Evolutionary conservation across 768 basidiomycete genomes (phyloP).

Genomic region (Termitomyces sp.): DNA sequence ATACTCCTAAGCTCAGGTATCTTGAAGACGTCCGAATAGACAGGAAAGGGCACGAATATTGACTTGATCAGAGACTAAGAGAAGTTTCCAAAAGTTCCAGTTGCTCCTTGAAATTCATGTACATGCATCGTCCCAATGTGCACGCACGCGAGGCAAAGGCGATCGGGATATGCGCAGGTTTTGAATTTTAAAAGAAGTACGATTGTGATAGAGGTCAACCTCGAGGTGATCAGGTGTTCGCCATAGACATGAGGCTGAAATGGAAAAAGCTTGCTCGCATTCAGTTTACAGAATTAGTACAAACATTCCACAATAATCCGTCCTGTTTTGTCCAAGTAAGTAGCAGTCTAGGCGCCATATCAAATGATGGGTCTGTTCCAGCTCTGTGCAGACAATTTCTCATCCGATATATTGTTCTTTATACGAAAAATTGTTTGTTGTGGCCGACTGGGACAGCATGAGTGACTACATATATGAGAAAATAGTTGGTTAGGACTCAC

Average conservation of each 20-base stretch:
- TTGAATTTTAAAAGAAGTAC: constrained; percentile 9
- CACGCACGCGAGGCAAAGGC: constrained; percentile 19
- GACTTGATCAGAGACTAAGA: neutral
- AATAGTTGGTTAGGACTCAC: constrained; percentile 1
- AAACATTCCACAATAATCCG: constrained; percentile 6
- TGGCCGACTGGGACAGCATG: constrained; percentile 10
- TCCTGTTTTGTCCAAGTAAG: constrained; percentile 2
- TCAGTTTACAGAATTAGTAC: constrained; percentile 4
- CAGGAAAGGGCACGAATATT: neutral
- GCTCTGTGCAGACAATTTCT: neutral
- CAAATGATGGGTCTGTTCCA: neutral
- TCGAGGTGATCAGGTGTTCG: constrained; percentile 5
- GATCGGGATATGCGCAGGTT: constrained; percentile 8
- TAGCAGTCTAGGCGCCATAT: neutral
- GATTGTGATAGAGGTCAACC: neutral
- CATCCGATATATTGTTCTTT: constrained; percentile 6
- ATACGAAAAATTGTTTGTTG: constrained; percentile 12
- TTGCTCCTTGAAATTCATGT: constrained; percentile 5
- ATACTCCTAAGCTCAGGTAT: neutral
- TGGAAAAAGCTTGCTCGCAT: neutral
- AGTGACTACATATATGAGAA: neutral
- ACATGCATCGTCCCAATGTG: constrained; percentile 11
- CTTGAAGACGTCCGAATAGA: neutral
- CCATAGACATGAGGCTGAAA: neutral
- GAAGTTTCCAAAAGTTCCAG: neutral